phyloP scores from a whole-genome alignment of 495 filamentous ascomycete genomes.

The Friedmanniomyces simplex region DNA sequence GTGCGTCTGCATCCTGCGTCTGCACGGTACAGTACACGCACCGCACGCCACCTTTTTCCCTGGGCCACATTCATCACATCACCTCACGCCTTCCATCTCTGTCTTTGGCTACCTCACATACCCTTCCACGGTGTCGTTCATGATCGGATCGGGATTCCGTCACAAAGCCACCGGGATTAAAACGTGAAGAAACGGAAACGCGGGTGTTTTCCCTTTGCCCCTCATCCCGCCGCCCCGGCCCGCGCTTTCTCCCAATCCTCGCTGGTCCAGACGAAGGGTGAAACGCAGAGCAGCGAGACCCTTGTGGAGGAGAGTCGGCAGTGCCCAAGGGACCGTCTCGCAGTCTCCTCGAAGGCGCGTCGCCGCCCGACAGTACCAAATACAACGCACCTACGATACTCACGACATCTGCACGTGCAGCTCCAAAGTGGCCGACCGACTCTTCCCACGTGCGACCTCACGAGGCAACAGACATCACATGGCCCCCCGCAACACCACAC shows the following conservation, averaged over 20 bases:
- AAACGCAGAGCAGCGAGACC: not conserved
- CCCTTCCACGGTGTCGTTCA: too few relatives aligned
- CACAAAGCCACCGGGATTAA: too few relatives aligned
- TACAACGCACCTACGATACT: not conserved
- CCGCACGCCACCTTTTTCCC: not conserved
- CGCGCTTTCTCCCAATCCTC: not conserved
- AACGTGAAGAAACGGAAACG: too few relatives aligned
- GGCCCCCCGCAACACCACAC: not conserved
- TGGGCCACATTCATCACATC: too few relatives aligned
- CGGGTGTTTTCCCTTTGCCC: not conserved
- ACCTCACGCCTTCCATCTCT: too few relatives aligned
- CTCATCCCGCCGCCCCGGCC: not conserved
- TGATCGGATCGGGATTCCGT: too few relatives aligned
- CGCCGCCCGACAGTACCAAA: not conserved
- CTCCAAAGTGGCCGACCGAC: not conserved
- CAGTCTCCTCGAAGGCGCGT: not conserved
- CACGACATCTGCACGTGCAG: not conserved
- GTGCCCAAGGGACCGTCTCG: not conserved
- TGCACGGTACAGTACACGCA: not conserved
- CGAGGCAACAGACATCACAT: not conserved
- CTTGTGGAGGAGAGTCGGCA: not conserved
- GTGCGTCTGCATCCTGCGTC: not conserved
- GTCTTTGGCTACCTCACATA: too few relatives aligned
- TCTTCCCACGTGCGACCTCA: not conserved
- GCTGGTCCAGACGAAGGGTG: not conserved